Evolutionary conservation across 768 basidiomycete genomes (phyloP).

Genomic region (Gloeostereum incarnatum): DNA sequence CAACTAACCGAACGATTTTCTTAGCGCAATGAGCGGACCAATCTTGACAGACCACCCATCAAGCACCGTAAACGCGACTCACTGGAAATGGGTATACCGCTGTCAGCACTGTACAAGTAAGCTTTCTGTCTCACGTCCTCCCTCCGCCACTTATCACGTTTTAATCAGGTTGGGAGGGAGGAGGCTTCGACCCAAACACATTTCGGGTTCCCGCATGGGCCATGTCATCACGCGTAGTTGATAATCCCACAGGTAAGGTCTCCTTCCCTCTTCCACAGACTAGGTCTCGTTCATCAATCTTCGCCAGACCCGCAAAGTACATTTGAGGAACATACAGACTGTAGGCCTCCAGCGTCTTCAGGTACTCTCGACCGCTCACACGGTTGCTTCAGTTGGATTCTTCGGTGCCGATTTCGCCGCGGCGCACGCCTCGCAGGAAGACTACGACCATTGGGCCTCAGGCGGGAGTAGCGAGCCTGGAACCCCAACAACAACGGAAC

Average conservation of each 20-base stretch:
- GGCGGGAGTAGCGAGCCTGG: constrained; percentile 8
- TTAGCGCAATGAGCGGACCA: constrained; percentile 39
- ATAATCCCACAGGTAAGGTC: not conserved
- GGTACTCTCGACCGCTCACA: not conserved
- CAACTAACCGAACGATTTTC: not conserved
- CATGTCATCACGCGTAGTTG: constrained; percentile 6
- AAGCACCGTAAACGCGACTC: constrained; percentile 44
- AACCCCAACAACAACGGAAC: constrained; percentile 10
- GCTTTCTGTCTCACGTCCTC: constrained; percentile 10
- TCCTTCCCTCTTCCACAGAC: constrained; percentile 1
- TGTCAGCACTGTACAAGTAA: constrained; percentile 59
- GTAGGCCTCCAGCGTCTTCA: constrained; percentile 21
- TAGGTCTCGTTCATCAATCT: constrained; percentile 15
- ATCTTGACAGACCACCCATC: constrained; percentile 41
- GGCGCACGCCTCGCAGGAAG: constrained; percentile 34
- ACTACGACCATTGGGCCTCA: constrained; percentile 39
- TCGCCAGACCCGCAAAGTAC: constrained; percentile 42
- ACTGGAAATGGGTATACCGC: constrained; percentile 62
- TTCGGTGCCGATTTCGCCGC: constrained; percentile 39
- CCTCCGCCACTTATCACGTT: not conserved
- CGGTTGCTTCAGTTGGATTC: constrained; percentile 43
- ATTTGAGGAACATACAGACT: constrained; percentile 51
- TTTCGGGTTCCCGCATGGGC: constrained; percentile 45
- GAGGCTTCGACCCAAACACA: constrained; percentile 22
- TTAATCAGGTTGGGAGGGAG: constrained; percentile 28